Evolutionary conservation across 805 yeast species (phyloP), one percentile per base, ranked within the genome.

Genomic region (Torulaspora quercuum): DNA sequence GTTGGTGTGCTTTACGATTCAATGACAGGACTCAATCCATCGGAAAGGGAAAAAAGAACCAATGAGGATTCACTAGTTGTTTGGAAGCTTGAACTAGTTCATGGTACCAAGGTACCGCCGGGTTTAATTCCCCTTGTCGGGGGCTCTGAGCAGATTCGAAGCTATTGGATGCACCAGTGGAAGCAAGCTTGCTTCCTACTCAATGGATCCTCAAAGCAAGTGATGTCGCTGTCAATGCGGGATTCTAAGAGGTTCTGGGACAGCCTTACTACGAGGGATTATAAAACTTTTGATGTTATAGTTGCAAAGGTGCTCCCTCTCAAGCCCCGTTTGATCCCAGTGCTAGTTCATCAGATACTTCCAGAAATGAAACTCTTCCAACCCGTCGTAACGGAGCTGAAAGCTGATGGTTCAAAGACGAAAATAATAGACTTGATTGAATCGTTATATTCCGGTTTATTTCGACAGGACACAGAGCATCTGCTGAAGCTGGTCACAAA

Each of bases 131-230:
- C 75, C n/a, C 29, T 37, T 43, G 50, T 15, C 53, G 68, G 8
- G 76, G 40, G 68, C 61, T 29, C 27, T 4, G 39, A 43, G 2
- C 58, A 56, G 31, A 39, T 57, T 3, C 42, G 45, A 29, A 73
- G 70, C 33, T 70, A 75, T 33, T 80, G 92, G 80, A 64, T 79
- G 42, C 88, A 90, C 54, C 87, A 78, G 41, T 63, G 87, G 55
- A 90, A 92, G 52, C 97, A 90, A 53, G 73, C 87, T 4, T 78
- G 87, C 50, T 86, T 71, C 51, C 75, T 87, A 0, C 57, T 83
- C 23, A 77, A 80, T 46, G 95, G 95, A 0, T 73, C 76, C n/a
- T 72, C 95, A 5, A 86, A 82, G 43, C 72, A 78, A 2, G 75
- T 90, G n/a, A 82, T 90, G 95, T 69, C 70, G 16, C 63, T 90